Conservation (phyloP, 148 eudicot genomes). For the Chenopodium album region DNA sequence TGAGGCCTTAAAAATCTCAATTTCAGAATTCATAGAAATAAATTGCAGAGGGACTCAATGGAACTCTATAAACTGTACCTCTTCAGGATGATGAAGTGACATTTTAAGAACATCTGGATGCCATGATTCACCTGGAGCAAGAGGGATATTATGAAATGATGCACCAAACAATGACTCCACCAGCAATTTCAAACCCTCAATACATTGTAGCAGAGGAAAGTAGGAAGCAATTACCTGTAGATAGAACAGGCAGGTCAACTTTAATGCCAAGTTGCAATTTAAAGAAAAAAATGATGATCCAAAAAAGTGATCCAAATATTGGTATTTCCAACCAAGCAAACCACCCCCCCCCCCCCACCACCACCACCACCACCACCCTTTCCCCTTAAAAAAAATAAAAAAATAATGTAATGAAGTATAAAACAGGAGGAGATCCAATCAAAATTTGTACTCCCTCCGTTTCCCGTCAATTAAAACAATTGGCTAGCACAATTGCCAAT, state of each 20-base stretch:
- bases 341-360: too few relatives aligned
- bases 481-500: too few relatives aligned
- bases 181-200: constrained; percentile 83
- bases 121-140: constrained; percentile 96
- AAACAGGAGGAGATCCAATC: background rate
- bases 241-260: constrained; percentile 14
- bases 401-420: too few relatives aligned
- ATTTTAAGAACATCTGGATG: constrained; percentile 93
- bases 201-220: constrained; percentile 78
- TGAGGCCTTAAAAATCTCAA: too few relatives aligned
- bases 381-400: too few relatives aligned
- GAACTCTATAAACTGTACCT: constrained; percentile 42
- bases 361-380: too few relatives aligned
- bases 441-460: background rate
- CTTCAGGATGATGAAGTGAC: constrained; percentile 87
- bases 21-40: too few relatives aligned
- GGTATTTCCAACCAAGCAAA: constrained; percentile 7
- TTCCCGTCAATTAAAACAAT: too few relatives aligned
- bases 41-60: too few relatives aligned
- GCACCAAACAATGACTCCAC: constrained; percentile 85
- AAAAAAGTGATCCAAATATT: background rate
- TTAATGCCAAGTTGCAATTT: background rate
- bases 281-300: background rate
- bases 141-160: constrained; percentile 57
- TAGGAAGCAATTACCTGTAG: constrained; percentile 84